phyloP scores from a whole-genome alignment of 2,329 filamentous ascomycete species.

The Nannizziopsis barbatae region DNA sequence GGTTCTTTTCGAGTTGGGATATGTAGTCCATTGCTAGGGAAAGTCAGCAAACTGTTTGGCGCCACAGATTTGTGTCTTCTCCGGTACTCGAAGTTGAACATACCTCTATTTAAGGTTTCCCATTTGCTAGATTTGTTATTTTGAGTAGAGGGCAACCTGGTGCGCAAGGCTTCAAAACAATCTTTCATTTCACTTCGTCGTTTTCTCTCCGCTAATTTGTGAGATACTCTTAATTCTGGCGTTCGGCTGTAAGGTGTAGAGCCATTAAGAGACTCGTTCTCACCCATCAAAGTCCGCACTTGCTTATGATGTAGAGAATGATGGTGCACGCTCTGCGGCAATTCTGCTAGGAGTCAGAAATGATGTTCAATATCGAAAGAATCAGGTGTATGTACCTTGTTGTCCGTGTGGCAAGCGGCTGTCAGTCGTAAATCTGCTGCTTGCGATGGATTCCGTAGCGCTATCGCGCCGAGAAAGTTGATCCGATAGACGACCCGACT shows the following conservation, averaged over 20 bases:
- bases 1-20: constrained; percentile 32
- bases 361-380: not conserved
- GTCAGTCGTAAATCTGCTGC: constrained; percentile 41
- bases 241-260: constrained; percentile 41
- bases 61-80: no score
- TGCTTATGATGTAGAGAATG: constrained; percentile 41
- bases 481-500: constrained; percentile 18
- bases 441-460: constrained; percentile 37
- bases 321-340: constrained; percentile 39
- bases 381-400: constrained; percentile 31
- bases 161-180: constrained; percentile 38
- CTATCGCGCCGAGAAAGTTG: constrained; percentile 38
- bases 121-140: constrained; percentile 44
- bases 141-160: constrained; percentile 36
- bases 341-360: constrained; percentile 25
- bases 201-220: constrained; percentile 42
- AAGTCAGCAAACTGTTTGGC: constrained; percentile 15
- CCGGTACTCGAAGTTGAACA: constrained; percentile 3
- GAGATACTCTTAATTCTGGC: constrained; percentile 40
- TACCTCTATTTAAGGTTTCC: constrained; percentile 41
- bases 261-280: constrained; percentile 32
- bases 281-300: constrained; percentile 37
- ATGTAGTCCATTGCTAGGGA: constrained; percentile 41
- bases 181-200: constrained; percentile 44
- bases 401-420: constrained; percentile 37